These are phyloP conservation scores for Cercophora sp. DNA, from an alignment of 495 filamentous ascomycete species.

Conservation along the genomic window DNA sequence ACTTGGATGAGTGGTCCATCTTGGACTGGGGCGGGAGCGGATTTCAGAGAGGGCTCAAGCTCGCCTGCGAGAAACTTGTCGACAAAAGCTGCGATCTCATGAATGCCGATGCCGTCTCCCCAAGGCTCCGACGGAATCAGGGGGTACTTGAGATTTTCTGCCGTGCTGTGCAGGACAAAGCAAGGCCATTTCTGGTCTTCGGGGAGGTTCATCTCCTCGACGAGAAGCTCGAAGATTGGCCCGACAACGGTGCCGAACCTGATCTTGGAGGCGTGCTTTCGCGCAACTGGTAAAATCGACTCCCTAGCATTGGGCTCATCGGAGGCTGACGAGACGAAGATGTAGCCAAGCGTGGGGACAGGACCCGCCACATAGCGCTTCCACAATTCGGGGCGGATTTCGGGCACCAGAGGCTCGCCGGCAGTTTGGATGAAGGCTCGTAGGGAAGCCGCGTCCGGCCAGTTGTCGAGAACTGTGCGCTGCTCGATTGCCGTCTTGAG, in stretches of 20 bases:
- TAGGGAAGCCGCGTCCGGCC: neutral
- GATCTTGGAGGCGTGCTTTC: neutral
- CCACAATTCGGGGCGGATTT: neutral
- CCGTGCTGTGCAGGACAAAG: neutral
- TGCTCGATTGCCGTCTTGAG: neutral
- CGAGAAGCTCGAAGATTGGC: neutral
- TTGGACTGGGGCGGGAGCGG: neutral
- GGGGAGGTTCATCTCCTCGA: conserved; percentile 2
- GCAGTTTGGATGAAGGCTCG: neutral
- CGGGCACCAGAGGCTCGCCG: neutral
- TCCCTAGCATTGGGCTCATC: no score
- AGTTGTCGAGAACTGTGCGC: neutral
- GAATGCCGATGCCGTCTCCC: neutral
- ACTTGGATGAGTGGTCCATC: neutral
- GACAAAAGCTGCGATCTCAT: neutral
- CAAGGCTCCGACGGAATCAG: neutral
- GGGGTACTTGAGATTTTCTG: conserved; percentile 1
- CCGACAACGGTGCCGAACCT: neutral
- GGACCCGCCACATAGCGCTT: neutral
- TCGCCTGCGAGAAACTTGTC: neutral
- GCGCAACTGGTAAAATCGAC: neutral
- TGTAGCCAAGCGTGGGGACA: neutral
- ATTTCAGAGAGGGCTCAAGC: conserved; percentile 1
- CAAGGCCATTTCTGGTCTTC: neutral
- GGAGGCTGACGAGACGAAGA: neutral